Conservation (phyloP, 352 stramenopile genomes). For the Phytophthora podocarpi region DNA sequence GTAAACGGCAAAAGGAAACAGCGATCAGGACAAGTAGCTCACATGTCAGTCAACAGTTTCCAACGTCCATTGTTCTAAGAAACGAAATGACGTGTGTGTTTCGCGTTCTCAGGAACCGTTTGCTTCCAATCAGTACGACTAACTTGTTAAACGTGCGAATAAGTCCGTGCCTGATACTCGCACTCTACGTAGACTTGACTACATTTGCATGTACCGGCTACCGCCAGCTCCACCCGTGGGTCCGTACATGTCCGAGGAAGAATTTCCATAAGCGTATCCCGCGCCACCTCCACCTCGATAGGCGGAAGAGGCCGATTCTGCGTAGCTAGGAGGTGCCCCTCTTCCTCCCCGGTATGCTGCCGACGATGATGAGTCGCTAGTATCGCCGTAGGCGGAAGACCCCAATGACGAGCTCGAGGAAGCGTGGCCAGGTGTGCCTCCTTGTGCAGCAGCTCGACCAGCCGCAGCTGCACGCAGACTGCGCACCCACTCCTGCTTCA, state of each 20-base stretch:
- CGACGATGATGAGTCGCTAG: slow-evolving; percentile 17
- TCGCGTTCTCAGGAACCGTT: too few relatives aligned
- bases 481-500: slow-evolving; percentile 83
- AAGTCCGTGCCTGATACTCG: slow-evolving; percentile 3
- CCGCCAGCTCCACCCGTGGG: slow-evolving; percentile 34
- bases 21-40: too few relatives aligned
- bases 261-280: slow-evolving; percentile 26
- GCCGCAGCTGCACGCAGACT: slow-evolving; percentile 64
- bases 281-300: slow-evolving; percentile 18
- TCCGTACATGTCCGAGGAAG: slow-evolving; percentile 31
- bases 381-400: slow-evolving; percentile 25
- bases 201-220: slow-evolving; percentile 55
- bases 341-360: slow-evolving; percentile 12
- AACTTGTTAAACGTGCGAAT: slow-evolving; percentile 14
- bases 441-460: slow-evolving; percentile 26
- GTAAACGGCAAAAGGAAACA: background rate
- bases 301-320: slow-evolving; percentile 21
- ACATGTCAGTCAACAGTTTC: too few relatives aligned
- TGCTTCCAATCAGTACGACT: too few relatives aligned
- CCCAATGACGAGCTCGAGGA: slow-evolving; percentile 34
- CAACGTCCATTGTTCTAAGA: too few relatives aligned
- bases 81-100: too few relatives aligned
- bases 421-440: slow-evolving; percentile 22
- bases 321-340: slow-evolving; percentile 19
- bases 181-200: slow-evolving; percentile 30